A percentile compares a stretch with the other conserved stretches of the same genome.
Conservation (phyloP, 2,329 filamentous ascomycete genomes). For the Trichoderma asperellum region DNA sequence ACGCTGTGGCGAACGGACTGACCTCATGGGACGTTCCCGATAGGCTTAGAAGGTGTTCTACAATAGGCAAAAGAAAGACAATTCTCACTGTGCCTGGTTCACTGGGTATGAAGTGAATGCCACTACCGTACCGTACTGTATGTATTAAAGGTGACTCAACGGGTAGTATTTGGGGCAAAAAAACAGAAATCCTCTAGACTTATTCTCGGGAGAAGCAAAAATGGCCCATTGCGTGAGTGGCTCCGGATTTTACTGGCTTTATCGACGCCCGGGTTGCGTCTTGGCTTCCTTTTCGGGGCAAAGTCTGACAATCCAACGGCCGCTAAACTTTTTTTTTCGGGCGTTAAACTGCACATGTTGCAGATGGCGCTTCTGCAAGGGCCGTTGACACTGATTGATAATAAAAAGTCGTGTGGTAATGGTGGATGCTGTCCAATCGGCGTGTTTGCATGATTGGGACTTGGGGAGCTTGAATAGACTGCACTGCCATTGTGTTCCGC, state of each 20-base stretch:
- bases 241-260: conserved; percentile 6
- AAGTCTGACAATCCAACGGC: conserved; percentile 18
- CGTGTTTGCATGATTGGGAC: not conserved
- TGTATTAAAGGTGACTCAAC: no score
- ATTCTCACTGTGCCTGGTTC: not conserved
- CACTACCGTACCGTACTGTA: not conserved
- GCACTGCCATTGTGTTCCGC: not conserved
- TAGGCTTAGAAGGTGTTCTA: not conserved
- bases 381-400: not conserved
- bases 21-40: not conserved
- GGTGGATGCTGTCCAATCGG: not conserved
- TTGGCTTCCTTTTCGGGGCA: conserved; percentile 33
- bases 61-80: not conserved
- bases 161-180: no score
- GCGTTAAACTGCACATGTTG: not conserved
- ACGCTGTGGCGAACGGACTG: not conserved
- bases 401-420: not conserved
- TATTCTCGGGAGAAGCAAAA: not conserved
- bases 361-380: not conserved
- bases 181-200: not conserved
- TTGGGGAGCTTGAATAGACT: no score
- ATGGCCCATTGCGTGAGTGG: not conserved
- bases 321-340: conserved; percentile 16
- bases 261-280: conserved; percentile 27
- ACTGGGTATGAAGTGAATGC: not conserved